Evolutionary conservation across 306 rosid genomes (phyloP), one percentile per base, ranked within the genome.

Genomic region (Quercus suber): DNA sequence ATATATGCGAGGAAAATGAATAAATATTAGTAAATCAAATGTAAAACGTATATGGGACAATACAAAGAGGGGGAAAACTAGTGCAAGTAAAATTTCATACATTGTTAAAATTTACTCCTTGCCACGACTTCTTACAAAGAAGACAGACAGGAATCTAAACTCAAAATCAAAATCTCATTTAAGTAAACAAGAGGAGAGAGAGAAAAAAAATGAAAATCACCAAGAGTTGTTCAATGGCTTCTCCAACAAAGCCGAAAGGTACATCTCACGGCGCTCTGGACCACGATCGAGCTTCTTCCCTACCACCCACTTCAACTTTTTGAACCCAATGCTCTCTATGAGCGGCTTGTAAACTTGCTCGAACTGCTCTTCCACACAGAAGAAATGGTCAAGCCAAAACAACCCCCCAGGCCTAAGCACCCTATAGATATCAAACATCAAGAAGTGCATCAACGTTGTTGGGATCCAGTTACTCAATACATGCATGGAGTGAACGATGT

Each of bases 401-500:
- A 84, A 20, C 65, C 89, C 92, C 8, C 92, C 88, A 0, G 88
- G 89, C 82, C 91, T 81, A 23, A 86, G 69, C 19, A 88, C 85
- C 49, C 88, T 74, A 58, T 83, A 86, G 13, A 84, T 65, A 61
- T 82, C 88, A 73, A 79, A 81, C 30, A 88, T 3, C 71, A 84
- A 14, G 53, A 88, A 83, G 20, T 85, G 79, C 43, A 79, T 70
- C 82, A 71, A 0, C 0, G 76, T 82, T 37, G 71, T 76, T 0
- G 85, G 88, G 45, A 82, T 78, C 88, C 89, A 85, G 11, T 82
- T 82, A 21, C 89, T 82, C 76, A 85, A 20, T 3, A 87, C 90
- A 43, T 87, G 89, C 90, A 87, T 85, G 1, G 87, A 87, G 9
- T 87, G 90, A 33, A 87, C 85, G 8, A 85, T 85, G n/a, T 87